These are phyloP conservation scores for Dendrobium catenatum DNA, from an alignment of 106 monocot genomes.

Conservation along the genomic window DNA sequence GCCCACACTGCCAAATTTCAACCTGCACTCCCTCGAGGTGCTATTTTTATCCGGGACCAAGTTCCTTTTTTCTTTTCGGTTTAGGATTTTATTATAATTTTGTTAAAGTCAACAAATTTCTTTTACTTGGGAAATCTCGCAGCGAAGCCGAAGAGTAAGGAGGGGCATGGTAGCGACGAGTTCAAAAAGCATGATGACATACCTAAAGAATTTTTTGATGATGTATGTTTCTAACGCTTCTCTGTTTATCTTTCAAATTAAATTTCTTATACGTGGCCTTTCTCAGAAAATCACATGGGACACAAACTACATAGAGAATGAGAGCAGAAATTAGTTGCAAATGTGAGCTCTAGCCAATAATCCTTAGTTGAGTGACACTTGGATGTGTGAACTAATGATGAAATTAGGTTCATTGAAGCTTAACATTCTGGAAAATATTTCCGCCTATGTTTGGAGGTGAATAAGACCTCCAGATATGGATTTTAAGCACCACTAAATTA, in stretches of 20 bases:
- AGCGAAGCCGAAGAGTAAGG: conserved; percentile 15
- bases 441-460: no score
- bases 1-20: neutral
- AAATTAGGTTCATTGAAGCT: neutral
- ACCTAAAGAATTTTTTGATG: conserved; percentile 39
- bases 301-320: neutral
- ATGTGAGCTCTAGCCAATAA: neutral
- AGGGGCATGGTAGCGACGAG: neutral
- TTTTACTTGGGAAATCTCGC: neutral
- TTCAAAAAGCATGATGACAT: neutral
- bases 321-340: neutral
- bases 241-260: neutral
- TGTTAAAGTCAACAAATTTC: neutral
- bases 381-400: neutral
- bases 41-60: neutral
- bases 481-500: no score
- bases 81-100: neutral
- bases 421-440: neutral
- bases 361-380: neutral
- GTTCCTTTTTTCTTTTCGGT: neutral
- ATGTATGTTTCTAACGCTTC: conserved; percentile 17
- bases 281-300: neutral
- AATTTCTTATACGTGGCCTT: neutral
- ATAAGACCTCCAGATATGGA: no score
- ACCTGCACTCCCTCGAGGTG: neutral